phyloP scores from a whole-genome alignment of 2,329 filamentous ascomycete species.

The Dactylonectria macrodidyma region DNA sequence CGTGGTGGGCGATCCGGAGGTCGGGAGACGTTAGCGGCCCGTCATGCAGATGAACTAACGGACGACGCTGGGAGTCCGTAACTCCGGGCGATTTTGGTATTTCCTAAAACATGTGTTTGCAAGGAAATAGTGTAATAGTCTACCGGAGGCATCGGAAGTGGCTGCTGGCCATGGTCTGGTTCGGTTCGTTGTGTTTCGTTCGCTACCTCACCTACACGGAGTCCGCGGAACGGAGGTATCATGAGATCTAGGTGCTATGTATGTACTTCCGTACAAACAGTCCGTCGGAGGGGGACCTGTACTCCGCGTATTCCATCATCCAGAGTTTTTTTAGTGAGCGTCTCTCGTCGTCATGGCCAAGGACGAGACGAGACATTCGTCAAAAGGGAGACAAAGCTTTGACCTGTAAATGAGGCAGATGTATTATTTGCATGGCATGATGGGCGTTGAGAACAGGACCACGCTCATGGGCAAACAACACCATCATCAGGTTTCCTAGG shows the following conservation, averaged over 20 bases:
- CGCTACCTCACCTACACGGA: no score
- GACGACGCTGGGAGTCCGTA: conserved; percentile 26
- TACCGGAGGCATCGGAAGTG: conserved; percentile 9
- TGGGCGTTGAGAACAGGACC: conserved; percentile 27
- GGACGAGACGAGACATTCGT: neutral
- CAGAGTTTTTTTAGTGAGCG: neutral
- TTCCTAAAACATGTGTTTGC: neutral
- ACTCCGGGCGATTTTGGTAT: conserved; percentile 15
- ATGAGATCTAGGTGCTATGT: no score
- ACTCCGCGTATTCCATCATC: no score
- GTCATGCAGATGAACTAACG: neutral
- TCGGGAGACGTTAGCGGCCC: conserved; percentile 9
- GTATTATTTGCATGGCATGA: conserved; percentile 21
- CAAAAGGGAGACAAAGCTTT: neutral
- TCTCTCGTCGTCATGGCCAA: neutral
- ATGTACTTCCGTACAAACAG: neutral
- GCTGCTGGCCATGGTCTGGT: neutral
- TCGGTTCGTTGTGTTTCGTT: neutral
- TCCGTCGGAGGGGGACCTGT: no score
- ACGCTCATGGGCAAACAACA: conserved; percentile 40
- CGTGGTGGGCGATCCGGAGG: conserved; percentile 21
- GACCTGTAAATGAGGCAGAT: conserved; percentile 3
- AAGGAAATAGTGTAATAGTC: neutral
- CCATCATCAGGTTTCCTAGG: conserved; percentile 36
- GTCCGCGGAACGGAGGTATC: no score